phyloP scores from a whole-genome alignment of 495 filamentous ascomycete genomes.

The Glarea lozoyensis region DNA sequence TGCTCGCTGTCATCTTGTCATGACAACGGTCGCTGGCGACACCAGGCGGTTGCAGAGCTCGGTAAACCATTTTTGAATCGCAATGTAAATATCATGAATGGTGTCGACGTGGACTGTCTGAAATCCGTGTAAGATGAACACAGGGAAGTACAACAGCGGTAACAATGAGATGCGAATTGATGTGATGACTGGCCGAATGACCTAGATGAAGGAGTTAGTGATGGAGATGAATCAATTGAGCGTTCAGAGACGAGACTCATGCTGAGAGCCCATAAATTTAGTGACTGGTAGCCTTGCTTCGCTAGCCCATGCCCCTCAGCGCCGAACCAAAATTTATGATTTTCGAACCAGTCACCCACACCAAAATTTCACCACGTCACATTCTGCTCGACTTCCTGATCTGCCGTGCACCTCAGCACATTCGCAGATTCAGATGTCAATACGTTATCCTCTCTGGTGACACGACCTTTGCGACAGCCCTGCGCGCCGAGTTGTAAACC shows the following conservation, averaged over 20 bases:
- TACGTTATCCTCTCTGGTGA: constrained; percentile 2
- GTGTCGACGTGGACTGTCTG: background rate
- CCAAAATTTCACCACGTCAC: background rate
- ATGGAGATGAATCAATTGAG: background rate
- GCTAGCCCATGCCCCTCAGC: background rate
- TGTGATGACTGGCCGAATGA: background rate
- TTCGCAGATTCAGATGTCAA: constrained; percentile 14
- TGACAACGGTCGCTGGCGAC: no score
- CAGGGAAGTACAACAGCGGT: constrained; percentile 1
- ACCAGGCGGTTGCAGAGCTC: no score
- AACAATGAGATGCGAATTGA: background rate
- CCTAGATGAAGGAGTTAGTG: no score
- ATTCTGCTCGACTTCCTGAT: no score
- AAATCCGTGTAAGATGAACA: background rate
- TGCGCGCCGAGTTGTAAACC: background rate
- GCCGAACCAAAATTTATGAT: background rate
- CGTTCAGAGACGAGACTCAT: background rate
- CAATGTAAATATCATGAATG: no score
- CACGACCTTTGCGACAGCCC: constrained; percentile 4
- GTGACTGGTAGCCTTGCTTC: constrained; percentile 10
- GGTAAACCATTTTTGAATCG: no score
- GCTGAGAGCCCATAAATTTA: background rate
- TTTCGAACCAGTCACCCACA: constrained; percentile 2
- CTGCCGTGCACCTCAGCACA: background rate
- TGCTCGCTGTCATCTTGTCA: no score